A percentile compares a stretch with the other conserved stretches of the same genome.
These are phyloP conservation scores for Mycena pura DNA, from an alignment of 768 basidiomycete species.

Conservation along the genomic window DNA sequence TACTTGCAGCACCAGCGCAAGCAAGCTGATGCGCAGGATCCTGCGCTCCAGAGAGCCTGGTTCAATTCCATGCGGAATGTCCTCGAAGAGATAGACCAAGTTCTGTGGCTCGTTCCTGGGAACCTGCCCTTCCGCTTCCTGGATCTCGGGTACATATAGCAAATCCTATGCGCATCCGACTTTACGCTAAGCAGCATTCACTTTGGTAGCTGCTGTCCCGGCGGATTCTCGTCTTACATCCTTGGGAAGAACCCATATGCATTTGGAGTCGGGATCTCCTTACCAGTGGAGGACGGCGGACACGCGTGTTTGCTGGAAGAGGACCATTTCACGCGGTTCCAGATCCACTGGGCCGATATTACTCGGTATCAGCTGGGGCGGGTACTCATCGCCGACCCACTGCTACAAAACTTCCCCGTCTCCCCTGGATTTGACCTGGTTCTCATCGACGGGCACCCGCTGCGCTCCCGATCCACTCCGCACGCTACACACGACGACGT, in stretches of 20 bases:
- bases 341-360: conserved; percentile 33
- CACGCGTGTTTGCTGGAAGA: conserved; percentile 32
- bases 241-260: conserved; percentile 32
- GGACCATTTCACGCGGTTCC: conserved; percentile 27
- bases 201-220: conserved; percentile 35
- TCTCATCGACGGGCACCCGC: conserved; percentile 41
- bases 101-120: conserved; percentile 21
- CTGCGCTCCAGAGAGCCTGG: conserved; percentile 26
- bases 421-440: conserved; percentile 35
- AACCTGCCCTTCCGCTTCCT: conserved; percentile 30
- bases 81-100: conserved; percentile 33
- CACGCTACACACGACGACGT: not conserved
- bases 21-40: conserved; percentile 24
- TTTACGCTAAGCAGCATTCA: not conserved
- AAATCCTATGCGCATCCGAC: not conserved
- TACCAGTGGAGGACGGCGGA: conserved; percentile 33
- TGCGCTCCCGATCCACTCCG: conserved; percentile 32
- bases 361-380: conserved; percentile 38
- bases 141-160: conserved; percentile 36
- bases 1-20: conserved; percentile 22
- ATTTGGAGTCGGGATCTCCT: conserved; percentile 32
- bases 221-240: conserved; percentile 39
- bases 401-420: conserved; percentile 23
- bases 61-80: conserved; percentile 30
- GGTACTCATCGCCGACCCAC: conserved; percentile 31